phyloP scores from a whole-genome alignment of 1,284 basidiomycete genomes.

The Naganishia sp. region DNA sequence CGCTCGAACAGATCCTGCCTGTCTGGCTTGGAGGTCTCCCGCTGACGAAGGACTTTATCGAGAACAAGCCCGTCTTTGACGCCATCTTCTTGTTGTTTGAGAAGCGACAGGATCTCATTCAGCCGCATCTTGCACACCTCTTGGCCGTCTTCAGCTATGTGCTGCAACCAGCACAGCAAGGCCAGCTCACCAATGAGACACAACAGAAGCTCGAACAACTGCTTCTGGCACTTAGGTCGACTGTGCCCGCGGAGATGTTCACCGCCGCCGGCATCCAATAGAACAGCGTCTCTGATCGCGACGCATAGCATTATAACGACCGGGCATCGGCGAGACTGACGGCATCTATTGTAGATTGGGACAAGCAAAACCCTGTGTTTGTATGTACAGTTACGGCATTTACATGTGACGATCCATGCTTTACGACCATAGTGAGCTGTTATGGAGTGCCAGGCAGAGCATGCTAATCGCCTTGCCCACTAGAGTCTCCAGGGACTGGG shows the following conservation, averaged over 20 bases:
- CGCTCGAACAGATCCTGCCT: constrained; percentile 83
- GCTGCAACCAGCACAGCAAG: constrained; percentile 69
- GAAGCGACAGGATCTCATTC: constrained; percentile 67
- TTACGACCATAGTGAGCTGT: neutral
- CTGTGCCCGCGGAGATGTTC: constrained; percentile 43
- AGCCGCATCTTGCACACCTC: constrained; percentile 77
- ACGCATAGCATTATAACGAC: neutral
- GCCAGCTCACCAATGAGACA: constrained; percentile 76
- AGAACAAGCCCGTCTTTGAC: constrained; percentile 86
- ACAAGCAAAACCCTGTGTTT: constrained; percentile 17
- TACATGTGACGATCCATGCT: constrained; percentile 8
- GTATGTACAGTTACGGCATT: constrained; percentile 18
- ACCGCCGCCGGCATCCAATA: constrained; percentile 24
- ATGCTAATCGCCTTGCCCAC: too few species aligned
- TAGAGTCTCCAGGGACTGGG: too few species aligned
- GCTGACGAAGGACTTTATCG: constrained; percentile 81
- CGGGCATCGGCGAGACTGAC: neutral
- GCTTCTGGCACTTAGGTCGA: constrained; percentile 66
- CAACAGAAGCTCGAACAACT: constrained; percentile 73
- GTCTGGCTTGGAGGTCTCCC: constrained; percentile 81
- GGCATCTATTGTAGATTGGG: constrained; percentile 23
- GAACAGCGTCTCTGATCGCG: neutral
- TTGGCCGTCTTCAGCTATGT: constrained; percentile 81
- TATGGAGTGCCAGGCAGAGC: too few species aligned
- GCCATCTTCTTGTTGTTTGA: constrained; percentile 87